A percentile compares a stretch with the other conserved stretches of the same genome.
phyloP scores from a whole-genome alignment of 2,329 filamentous ascomycete genomes.

The Shiraia bambusicola region DNA sequence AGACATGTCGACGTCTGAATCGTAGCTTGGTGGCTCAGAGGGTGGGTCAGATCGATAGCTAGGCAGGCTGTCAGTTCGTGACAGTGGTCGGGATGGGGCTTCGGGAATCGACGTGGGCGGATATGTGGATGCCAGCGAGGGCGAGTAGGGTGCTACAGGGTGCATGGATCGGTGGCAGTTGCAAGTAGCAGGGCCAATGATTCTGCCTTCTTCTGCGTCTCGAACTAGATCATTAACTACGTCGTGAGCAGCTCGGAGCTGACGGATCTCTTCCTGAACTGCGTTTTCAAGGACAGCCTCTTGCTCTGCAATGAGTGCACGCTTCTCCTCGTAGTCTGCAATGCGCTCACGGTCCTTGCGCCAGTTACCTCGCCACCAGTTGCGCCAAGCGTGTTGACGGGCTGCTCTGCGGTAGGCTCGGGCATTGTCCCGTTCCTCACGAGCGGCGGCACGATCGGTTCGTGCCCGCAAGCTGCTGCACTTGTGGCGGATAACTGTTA shows the following conservation, averaged over 20 bases:
- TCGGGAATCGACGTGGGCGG: slow-evolving; percentile 33
- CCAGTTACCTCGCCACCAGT: slow-evolving; percentile 51
- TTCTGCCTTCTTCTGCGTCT: slow-evolving; percentile 42
- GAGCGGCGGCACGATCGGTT: slow-evolving; percentile 55
- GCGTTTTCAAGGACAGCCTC: slow-evolving; percentile 49
- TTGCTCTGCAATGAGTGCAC: slow-evolving; percentile 50
- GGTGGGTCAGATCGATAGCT: slow-evolving; percentile 47
- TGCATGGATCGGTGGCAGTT: slow-evolving; percentile 19
- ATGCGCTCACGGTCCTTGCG: slow-evolving; percentile 34
- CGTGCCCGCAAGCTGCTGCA: slow-evolving; percentile 54
- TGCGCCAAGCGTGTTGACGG: slow-evolving; percentile 52
- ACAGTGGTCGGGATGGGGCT: slow-evolving; percentile 38
- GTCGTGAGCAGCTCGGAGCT: slow-evolving; percentile 54
- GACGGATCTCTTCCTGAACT: slow-evolving; percentile 50
- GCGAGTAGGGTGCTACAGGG: slow-evolving; percentile 21
- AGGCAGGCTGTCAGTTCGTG: slow-evolving; percentile 46
- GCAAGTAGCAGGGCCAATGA: slow-evolving; percentile 7
- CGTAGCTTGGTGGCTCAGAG: slow-evolving; percentile 46
- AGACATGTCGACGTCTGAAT: slow-evolving; percentile 42
- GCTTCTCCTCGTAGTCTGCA: slow-evolving; percentile 55
- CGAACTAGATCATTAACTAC: slow-evolving; percentile 54
- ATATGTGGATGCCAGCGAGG: slow-evolving; percentile 35
- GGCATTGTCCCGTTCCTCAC: slow-evolving; percentile 56
- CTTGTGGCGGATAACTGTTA: slow-evolving; percentile 49
- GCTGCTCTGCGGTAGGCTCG: slow-evolving; percentile 57